A percentile compares a stretch with the other conserved stretches of the same genome.
Evolutionary conservation across 495 filamentous ascomycete genomes (phyloP).

Genomic region (Entonaema liquescens): DNA sequence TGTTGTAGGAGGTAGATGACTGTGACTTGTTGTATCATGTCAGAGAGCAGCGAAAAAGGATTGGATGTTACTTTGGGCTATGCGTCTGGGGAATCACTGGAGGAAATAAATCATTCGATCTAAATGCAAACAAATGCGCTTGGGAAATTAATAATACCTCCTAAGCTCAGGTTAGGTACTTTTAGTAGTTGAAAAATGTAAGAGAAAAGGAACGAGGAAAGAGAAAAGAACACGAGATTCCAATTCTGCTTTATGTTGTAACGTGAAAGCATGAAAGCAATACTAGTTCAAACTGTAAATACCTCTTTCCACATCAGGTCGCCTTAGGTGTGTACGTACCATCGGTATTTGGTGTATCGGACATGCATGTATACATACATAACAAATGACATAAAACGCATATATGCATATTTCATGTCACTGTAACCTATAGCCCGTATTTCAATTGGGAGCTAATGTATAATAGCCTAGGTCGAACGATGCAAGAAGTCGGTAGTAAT

Average conservation of each 20-base stretch:
- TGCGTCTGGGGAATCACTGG: conserved; percentile 12
- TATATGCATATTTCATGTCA: neutral
- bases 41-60: conserved; percentile 11
- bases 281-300: neutral
- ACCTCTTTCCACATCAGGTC: neutral
- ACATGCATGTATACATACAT: neutral
- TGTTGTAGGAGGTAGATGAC: conserved; percentile 33
- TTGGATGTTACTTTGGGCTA: conserved; percentile 6
- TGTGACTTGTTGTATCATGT: conserved; percentile 20
- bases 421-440: neutral
- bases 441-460: neutral
- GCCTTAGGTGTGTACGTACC: neutral
- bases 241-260: neutral
- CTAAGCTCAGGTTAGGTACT: neutral
- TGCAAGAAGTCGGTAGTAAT: neutral
- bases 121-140: conserved; percentile 2
- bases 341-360: neutral
- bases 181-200: neutral
- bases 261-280: too few species aligned
- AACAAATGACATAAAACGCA: too few species aligned
- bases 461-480: conserved; percentile 1
- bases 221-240: neutral
- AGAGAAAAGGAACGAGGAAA: neutral
- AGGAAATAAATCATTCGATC: conserved; percentile 22
- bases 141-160: conserved; percentile 2